A percentile compares a stretch with the other conserved stretches of the same genome.
phyloP scores from a whole-genome alignment of 2,329 filamentous ascomycete species.

The Emmonsiellopsis sp. region DNA sequence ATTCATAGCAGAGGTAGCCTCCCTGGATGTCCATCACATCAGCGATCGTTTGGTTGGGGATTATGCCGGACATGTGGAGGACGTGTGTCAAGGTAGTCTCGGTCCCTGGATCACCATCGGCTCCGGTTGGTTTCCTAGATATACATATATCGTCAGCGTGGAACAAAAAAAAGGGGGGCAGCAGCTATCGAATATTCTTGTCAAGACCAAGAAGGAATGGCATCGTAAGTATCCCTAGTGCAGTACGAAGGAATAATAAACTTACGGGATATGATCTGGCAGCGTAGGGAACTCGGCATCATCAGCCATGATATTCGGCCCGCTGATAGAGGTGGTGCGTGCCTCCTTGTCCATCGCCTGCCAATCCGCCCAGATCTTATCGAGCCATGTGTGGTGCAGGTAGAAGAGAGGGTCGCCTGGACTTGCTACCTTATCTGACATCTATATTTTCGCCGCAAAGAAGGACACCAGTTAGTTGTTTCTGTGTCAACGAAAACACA shows the following conservation, averaged over 20 bases:
- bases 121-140: background rate
- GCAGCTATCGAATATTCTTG: background rate
- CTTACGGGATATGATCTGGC: background rate
- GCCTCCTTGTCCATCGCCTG: constrained; percentile 20
- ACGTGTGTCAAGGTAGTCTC: background rate
- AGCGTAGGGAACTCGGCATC: background rate
- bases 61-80: background rate
- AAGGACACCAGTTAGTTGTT: background rate
- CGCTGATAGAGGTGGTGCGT: background rate
- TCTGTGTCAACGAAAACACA: too few species aligned
- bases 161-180: background rate
- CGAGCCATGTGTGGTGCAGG: constrained; percentile 37
- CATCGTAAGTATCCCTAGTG: background rate
- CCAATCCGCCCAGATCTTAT: constrained; percentile 39
- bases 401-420: constrained; percentile 37
- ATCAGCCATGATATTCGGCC: background rate
- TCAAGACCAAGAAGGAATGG: background rate
- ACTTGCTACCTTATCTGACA: background rate
- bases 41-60: background rate
- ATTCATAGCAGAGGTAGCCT: background rate
- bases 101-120: constrained; percentile 1
- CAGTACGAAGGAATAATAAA: background rate
- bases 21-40: background rate
- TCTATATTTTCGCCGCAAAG: background rate
- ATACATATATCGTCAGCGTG: background rate